Conservation (phyloP, 2,329 filamentous ascomycete species). For the Alternaria ethzedia region DNA sequence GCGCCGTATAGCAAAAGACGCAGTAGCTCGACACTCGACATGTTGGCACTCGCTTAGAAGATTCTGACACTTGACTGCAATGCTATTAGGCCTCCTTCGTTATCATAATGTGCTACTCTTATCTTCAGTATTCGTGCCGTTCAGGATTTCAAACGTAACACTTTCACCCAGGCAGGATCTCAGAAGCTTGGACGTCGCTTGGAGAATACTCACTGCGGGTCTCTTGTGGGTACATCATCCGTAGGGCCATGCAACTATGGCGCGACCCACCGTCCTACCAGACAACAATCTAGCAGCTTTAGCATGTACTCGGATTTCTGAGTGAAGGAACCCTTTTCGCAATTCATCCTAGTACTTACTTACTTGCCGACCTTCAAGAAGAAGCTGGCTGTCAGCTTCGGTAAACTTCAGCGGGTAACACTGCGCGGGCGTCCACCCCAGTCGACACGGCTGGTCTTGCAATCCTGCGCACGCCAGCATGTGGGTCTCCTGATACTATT, state of each 20-base stretch:
- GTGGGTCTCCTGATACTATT: not conserved
- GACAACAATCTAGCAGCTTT: not conserved
- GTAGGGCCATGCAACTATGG: constrained; percentile 1
- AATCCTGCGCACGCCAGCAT: not conserved
- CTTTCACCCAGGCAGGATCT: not conserved
- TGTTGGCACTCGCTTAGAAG: not conserved
- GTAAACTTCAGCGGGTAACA: not conserved
- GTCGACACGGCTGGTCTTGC: not conserved
- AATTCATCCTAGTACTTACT: not conserved
- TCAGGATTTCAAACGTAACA: constrained; percentile 10
- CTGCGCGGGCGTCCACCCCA: not conserved
- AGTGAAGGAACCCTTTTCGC: not conserved
- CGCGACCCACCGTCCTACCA: constrained; percentile 6
- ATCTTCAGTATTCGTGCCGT: constrained; percentile 1
- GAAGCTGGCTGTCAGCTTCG: not conserved
- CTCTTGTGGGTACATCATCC: constrained; percentile 2
- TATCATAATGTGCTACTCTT: constrained; percentile 3
- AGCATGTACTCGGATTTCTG: not conserved
- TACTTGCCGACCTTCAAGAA: not conserved
- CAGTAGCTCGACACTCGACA: not conserved
- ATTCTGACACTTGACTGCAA: not conserved
- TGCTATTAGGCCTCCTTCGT: not conserved
- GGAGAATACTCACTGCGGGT: constrained; percentile 1
- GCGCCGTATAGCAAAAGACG: not conserved
- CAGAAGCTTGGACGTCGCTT: not conserved